phyloP scores from a whole-genome alignment of 345 rosid species.

The Erysimum cheiranthoides region DNA sequence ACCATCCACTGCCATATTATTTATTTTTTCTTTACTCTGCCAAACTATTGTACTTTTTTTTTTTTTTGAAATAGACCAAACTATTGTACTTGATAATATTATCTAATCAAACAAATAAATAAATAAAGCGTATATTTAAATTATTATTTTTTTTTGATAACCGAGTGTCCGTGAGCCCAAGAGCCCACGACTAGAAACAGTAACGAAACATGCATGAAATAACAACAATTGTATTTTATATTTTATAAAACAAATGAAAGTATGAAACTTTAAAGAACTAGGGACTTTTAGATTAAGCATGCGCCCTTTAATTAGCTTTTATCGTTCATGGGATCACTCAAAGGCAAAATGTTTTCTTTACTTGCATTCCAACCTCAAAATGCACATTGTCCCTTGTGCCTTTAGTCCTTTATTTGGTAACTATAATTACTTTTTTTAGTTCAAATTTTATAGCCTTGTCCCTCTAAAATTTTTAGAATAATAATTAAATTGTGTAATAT shows the following conservation, averaged over 20 bases:
- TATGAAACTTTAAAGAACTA: constrained; percentile 16
- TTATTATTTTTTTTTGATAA: too few species aligned
- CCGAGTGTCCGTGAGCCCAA: too few species aligned
- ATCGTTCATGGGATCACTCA: constrained; percentile 30
- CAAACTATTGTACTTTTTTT: not conserved
- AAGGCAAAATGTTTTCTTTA: constrained; percentile 26
- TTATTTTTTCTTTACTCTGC: constrained; percentile 1
- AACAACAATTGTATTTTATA: not conserved
- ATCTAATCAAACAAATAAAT: not conserved
- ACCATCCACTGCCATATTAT: constrained; percentile 19
- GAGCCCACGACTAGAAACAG: too few species aligned
- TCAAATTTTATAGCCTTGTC: not conserved
- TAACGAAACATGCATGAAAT: constrained; percentile 5
- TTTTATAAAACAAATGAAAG: not conserved
- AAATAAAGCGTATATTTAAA: too few species aligned
- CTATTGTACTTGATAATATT: constrained; percentile 9
- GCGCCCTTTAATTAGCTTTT: constrained; percentile 32
- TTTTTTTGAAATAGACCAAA: not conserved
- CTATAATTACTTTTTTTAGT: constrained; percentile 11
- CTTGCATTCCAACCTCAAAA: constrained; percentile 28
- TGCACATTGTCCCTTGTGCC: constrained; percentile 24
- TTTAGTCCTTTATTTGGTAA: constrained; percentile 32
- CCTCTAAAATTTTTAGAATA: not conserved
- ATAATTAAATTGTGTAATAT: too few species aligned
- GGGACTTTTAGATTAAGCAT: constrained; percentile 24